Conservation (phyloP, 306 rosid species). For the Nissolia schottii region DNA sequence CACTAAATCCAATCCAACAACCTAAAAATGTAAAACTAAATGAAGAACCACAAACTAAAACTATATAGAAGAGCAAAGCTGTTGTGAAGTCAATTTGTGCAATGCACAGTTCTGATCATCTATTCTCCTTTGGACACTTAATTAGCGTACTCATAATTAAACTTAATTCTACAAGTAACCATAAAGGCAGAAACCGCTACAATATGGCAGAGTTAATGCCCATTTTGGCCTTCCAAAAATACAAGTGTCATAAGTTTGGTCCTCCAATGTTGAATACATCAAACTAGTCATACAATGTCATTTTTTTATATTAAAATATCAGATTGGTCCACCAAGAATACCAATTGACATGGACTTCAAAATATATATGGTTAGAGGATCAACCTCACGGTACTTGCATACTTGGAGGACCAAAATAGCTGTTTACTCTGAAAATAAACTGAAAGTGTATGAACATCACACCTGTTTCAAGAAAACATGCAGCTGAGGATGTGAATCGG, state of each 20-base stretch:
- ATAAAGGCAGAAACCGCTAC: background rate
- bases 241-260: background rate
- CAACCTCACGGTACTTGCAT: background rate
- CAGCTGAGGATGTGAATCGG: constrained; percentile 98
- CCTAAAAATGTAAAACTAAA: constrained; percentile 42
- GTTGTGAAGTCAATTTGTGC: constrained; percentile 1
- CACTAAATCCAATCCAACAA: constrained; percentile 94
- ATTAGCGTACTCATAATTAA: background rate
- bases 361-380: background rate
- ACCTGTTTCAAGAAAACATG: constrained; percentile 97
- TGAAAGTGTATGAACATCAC: background rate
- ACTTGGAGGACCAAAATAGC: background rate
- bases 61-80: background rate
- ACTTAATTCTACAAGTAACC: background rate
- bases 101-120: background rate
- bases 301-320: background rate
- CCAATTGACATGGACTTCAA: background rate
- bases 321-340: background rate
- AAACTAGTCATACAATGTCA: background rate
- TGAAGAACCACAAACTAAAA: background rate
- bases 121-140: background rate
- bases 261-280: background rate
- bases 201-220: background rate
- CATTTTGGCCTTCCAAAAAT: constrained; percentile 1
- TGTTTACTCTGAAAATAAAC: background rate